Conservation (phyloP, 805 yeast genomes). For the Wickerhamomyces ciferrii region DNA sequence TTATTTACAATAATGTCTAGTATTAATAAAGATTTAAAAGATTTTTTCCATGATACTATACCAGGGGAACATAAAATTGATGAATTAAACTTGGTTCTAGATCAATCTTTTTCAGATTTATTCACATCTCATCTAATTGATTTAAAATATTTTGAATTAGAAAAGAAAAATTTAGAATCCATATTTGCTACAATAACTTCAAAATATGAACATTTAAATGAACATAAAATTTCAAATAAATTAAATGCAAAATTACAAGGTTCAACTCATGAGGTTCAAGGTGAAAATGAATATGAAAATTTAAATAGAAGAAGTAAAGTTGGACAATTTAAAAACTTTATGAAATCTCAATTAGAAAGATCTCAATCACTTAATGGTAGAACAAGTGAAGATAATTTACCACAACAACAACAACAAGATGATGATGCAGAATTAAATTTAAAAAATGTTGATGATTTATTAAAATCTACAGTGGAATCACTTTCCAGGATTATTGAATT, state of each 20-base stretch:
- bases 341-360: constrained; percentile 46
- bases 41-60: constrained; percentile 39
- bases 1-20: constrained; percentile 54
- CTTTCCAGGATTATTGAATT: constrained; percentile 73
- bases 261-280: constrained; percentile 8
- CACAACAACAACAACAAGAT: constrained; percentile 3
- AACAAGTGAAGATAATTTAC: constrained; percentile 7
- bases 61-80: constrained; percentile 39
- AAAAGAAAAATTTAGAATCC: constrained; percentile 58
- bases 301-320: constrained; percentile 32
- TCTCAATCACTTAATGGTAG: constrained; percentile 27
- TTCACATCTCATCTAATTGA: constrained; percentile 67
- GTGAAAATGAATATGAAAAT: constrained; percentile 22
- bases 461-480: constrained; percentile 72
- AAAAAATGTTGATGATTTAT: constrained; percentile 50
- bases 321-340: constrained; percentile 49
- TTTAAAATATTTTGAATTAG: constrained; percentile 63
- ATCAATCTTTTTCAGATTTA: constrained; percentile 66
- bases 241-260: constrained; percentile 13
- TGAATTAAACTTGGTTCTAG: constrained; percentile 46
- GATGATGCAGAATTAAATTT: constrained; percentile 26
- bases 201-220: constrained; percentile 25
- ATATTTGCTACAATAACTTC: constrained; percentile 27
- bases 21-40: constrained; percentile 61
- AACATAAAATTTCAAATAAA: constrained; percentile 26